Conservation (phyloP, 2,329 filamentous ascomycete genomes). For the Fusarium sulawesiense region DNA sequence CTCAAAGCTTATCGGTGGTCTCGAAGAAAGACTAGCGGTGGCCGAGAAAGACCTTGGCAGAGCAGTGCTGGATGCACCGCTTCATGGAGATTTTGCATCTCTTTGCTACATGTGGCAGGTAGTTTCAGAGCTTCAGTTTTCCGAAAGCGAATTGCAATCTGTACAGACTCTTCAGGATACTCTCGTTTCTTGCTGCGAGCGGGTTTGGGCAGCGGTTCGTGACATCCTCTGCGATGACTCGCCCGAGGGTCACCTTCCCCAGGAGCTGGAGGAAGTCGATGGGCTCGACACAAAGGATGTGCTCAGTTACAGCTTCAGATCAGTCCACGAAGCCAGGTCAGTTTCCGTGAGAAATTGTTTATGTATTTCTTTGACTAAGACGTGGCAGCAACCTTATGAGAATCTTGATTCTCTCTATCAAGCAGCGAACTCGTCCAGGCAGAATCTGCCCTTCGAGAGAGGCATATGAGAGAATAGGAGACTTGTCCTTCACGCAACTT, state of each 20-base stretch:
- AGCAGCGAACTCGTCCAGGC: conserved; percentile 57
- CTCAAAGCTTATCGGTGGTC: conserved; percentile 65
- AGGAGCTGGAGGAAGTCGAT: conserved; percentile 77
- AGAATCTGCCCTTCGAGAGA: conserved; percentile 61
- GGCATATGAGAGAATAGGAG: conserved; percentile 74
- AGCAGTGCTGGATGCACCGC: conserved; percentile 73
- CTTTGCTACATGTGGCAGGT: conserved; percentile 69
- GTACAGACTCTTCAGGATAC: conserved; percentile 61
- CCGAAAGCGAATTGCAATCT: conserved; percentile 50
- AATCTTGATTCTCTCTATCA: conserved; percentile 66
- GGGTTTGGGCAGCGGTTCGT: conserved; percentile 82
- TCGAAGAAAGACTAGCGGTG: conserved; percentile 73
- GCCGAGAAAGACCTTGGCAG: conserved; percentile 73
- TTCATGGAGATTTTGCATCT: conserved; percentile 77
- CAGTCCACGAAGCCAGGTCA: conserved; percentile 92
- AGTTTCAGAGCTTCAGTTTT: conserved; percentile 56
- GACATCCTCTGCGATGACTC: conserved; percentile 91
- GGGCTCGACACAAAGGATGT: conserved; percentile 87
- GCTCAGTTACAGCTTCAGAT: conserved; percentile 93
- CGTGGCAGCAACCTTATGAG: conserved; percentile 75
- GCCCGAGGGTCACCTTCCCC: conserved; percentile 85
- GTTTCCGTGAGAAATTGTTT: conserved; percentile 20
- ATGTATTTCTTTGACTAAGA: background rate
- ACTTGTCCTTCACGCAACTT: conserved; percentile 83
- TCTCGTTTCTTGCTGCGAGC: conserved; percentile 69